Evolutionary conservation across 1,284 basidiomycete species (phyloP).

Genomic region (Rhizopogon parksii): DNA sequence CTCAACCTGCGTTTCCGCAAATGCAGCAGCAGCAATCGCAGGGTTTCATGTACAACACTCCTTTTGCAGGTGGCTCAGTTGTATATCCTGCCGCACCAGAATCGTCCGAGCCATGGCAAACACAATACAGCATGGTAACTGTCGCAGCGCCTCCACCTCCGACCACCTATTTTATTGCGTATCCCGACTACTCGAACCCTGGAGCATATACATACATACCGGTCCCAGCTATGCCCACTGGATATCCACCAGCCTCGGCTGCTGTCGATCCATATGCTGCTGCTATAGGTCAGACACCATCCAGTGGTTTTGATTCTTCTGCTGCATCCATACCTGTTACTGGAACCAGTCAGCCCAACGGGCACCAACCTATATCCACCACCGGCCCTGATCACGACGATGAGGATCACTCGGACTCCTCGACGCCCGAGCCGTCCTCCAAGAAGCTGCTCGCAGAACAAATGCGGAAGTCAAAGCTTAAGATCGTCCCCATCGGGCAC

Average conservation of each 20-base stretch:
- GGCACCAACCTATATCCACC: background rate
- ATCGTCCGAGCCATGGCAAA: background rate
- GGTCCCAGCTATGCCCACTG: background rate
- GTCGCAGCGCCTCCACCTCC: background rate
- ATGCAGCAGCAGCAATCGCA: background rate
- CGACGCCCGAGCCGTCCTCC: background rate
- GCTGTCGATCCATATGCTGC: background rate
- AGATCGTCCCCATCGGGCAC: slow-evolving; percentile 12
- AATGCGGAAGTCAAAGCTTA: slow-evolving; percentile 9
- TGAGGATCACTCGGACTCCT: background rate
- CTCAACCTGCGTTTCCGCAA: background rate
- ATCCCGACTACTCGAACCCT: background rate
- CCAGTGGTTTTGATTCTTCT: background rate
- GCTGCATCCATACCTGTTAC: background rate
- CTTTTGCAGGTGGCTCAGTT: background rate
- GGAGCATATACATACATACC: slow-evolving; percentile 1
- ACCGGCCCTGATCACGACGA: background rate
- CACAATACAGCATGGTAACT: background rate
- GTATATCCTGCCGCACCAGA: background rate
- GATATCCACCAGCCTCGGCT: background rate
- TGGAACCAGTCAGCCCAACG: background rate
- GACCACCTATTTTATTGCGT: background rate
- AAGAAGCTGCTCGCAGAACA: background rate
- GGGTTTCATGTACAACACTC: background rate
- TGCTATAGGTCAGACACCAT: background rate